phyloP scores from a whole-genome alignment of 805 yeast genomes.

The Ogataea angusta region DNA sequence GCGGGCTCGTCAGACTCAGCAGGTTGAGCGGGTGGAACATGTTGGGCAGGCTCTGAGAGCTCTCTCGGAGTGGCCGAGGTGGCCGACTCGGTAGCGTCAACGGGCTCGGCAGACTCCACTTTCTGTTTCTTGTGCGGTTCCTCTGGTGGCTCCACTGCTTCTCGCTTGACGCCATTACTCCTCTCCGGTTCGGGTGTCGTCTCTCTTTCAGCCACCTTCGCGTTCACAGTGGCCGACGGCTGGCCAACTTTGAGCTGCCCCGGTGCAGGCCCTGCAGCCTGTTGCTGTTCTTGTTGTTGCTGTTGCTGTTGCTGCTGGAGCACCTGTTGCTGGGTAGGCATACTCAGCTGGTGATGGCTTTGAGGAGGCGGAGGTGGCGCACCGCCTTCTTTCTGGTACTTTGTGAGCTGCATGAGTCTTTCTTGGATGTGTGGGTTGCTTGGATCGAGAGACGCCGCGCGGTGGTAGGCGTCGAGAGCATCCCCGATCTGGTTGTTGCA shows the following conservation, averaged over 20 bases:
- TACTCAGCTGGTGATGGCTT: slow-evolving; percentile 51
- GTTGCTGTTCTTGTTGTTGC: slow-evolving; percentile 33
- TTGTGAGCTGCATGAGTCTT: slow-evolving; percentile 79
- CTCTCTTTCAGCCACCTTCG: background rate
- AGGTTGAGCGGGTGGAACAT: background rate
- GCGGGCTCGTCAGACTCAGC: slow-evolving; percentile 1
- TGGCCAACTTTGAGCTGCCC: slow-evolving; percentile 30
- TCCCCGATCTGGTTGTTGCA: slow-evolving; percentile 94
- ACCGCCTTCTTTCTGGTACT: slow-evolving; percentile 67
- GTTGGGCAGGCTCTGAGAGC: slow-evolving; percentile 1
- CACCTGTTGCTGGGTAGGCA: slow-evolving; percentile 38
- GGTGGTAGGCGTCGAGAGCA: slow-evolving; percentile 94
- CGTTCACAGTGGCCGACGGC: slow-evolving; percentile 20
- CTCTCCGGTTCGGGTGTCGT: background rate
- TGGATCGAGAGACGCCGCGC: slow-evolving; percentile 94
- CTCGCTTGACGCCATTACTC: slow-evolving; percentile 6
- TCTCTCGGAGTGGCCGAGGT: slow-evolving; percentile 1
- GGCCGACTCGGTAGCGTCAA: background rate
- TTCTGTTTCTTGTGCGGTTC: slow-evolving; percentile 15
- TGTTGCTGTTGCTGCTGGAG: slow-evolving; percentile 35
- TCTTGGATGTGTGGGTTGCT: slow-evolving; percentile 92
- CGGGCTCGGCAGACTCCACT: slow-evolving; percentile 1
- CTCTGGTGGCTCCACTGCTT: slow-evolving; percentile 3
- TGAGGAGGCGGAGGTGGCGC: slow-evolving; percentile 52
- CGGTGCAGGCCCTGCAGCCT: slow-evolving; percentile 27